phyloP scores from a whole-genome alignment of 2,329 filamentous ascomycete genomes.

The Dactylellina haptotyla region DNA sequence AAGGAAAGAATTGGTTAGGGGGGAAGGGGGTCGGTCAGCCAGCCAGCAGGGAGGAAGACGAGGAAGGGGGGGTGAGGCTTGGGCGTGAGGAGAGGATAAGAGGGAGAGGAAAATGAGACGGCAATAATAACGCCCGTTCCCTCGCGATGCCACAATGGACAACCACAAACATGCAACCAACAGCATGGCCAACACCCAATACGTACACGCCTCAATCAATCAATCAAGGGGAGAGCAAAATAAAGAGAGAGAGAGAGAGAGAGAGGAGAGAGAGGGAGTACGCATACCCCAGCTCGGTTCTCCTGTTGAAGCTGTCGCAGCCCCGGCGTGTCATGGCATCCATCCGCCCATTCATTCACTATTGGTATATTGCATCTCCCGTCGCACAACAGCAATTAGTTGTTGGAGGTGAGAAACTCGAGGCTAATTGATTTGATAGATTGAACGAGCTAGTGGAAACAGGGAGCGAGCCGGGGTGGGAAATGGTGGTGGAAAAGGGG shows the following conservation, averaged over 20 bases:
- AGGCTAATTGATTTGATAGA: too few species aligned
- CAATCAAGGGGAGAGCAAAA: neutral
- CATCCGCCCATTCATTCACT: too few species aligned
- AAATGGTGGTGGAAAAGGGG: slow-evolving; percentile 25
- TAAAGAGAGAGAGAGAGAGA: neutral
- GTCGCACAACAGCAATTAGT: too few species aligned
- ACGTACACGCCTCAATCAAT: too few species aligned
- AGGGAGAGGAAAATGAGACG: too few species aligned
- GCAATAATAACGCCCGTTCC: too few species aligned
- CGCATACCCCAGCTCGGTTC: too few species aligned
- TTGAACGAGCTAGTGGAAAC: neutral
- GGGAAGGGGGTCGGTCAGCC: slow-evolving; percentile 15
- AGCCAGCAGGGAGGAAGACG: neutral
- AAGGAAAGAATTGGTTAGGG: slow-evolving; percentile 22
- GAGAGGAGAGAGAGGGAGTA: neutral
- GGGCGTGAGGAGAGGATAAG: neutral
- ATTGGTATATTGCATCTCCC: too few species aligned
- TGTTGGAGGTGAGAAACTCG: too few species aligned
- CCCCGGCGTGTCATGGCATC: too few species aligned
- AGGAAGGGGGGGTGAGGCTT: neutral
- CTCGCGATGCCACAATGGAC: neutral
- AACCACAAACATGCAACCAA: neutral
- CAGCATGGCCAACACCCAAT: too few species aligned
- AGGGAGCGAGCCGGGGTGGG: slow-evolving; percentile 2
- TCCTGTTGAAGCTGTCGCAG: too few species aligned